phyloP scores from a whole-genome alignment of 768 basidiomycete genomes.

The Chiua virens region DNA sequence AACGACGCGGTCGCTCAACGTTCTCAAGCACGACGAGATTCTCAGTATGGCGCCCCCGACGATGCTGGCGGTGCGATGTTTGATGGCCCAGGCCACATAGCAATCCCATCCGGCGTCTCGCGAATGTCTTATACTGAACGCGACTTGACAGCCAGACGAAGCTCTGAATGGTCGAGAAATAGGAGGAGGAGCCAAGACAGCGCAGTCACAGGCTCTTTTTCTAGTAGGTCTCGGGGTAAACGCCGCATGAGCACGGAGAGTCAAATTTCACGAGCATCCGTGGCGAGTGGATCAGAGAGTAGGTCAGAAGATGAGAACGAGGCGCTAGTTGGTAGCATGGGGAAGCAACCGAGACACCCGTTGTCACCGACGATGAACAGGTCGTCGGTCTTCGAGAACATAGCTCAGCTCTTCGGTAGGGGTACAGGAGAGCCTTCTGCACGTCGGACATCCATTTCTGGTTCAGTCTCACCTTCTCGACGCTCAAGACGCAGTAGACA shows the following conservation, averaged over 20 bases:
- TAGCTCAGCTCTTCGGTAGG: slow-evolving; percentile 67
- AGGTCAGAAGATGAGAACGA: slow-evolving; percentile 39
- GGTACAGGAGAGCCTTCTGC: slow-evolving; percentile 40
- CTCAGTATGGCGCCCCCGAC: slow-evolving; percentile 52
- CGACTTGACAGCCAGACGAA: slow-evolving; percentile 44
- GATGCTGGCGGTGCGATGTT: slow-evolving; percentile 70
- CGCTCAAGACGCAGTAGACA: slow-evolving; percentile 49
- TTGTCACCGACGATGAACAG: slow-evolving; percentile 40
- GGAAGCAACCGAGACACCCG: slow-evolving; percentile 33
- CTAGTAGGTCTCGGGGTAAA: slow-evolving; percentile 29
- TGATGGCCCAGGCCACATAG: slow-evolving; percentile 64
- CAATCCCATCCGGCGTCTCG: slow-evolving; percentile 77
- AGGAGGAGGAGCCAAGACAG: slow-evolving; percentile 54
- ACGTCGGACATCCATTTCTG: slow-evolving; percentile 57
- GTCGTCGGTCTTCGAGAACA: slow-evolving; percentile 56
- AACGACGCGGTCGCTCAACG: slow-evolving; percentile 53
- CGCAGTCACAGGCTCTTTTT: slow-evolving; percentile 21
- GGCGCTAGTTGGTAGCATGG: slow-evolving; percentile 25
- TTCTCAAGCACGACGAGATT: slow-evolving; percentile 61
- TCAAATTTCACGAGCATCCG: slow-evolving; percentile 38
- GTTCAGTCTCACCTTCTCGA: slow-evolving; percentile 48
- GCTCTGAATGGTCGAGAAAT: slow-evolving; percentile 50
- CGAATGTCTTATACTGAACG: slow-evolving; percentile 68
- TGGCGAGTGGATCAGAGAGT: slow-evolving; percentile 38
- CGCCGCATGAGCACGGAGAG: slow-evolving; percentile 49